Evolutionary conservation across 768 basidiomycete species (phyloP).

Genomic region (Mycena floridula): DNA sequence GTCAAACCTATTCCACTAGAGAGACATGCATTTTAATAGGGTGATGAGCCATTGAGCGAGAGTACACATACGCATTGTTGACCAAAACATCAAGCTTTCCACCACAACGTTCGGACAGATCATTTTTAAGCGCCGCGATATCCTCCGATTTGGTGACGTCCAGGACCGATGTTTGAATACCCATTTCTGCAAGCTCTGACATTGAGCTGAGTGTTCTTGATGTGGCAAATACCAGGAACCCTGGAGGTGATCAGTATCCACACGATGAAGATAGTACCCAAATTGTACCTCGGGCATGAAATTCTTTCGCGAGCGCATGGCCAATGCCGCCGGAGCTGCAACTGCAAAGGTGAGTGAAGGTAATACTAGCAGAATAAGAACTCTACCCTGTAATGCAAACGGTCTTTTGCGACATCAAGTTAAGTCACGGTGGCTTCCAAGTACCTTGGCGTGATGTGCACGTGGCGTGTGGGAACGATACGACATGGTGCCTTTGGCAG

Average conservation of each 20-base stretch:
- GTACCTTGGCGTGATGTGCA: too few relatives aligned
- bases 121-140: slow-evolving; percentile 5
- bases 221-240: slow-evolving; percentile 20
- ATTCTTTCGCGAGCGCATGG: neutral
- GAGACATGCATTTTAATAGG: too few relatives aligned
- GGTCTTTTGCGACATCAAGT: too few relatives aligned
- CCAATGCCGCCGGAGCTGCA: neutral
- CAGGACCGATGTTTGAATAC: slow-evolving; percentile 14
- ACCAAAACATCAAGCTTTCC: slow-evolving; percentile 24
- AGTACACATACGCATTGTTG: slow-evolving; percentile 18
- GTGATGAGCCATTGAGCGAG: too few relatives aligned
- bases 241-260: slow-evolving; percentile 2
- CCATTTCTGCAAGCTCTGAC: slow-evolving; percentile 8
- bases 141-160: slow-evolving; percentile 16
- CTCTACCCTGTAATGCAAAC: too few relatives aligned
- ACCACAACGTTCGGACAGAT: slow-evolving; percentile 10
- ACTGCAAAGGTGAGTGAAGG: too few relatives aligned
- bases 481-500: too few relatives aligned
- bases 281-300: neutral
- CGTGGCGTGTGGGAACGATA: too few relatives aligned
- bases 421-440: too few relatives aligned
- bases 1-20: too few relatives aligned
- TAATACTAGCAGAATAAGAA: too few relatives aligned
- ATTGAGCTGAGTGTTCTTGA: slow-evolving; percentile 13
- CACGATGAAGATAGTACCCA: neutral